Conservation (phyloP, 768 basidiomycete species). For the Chiua virens region DNA sequence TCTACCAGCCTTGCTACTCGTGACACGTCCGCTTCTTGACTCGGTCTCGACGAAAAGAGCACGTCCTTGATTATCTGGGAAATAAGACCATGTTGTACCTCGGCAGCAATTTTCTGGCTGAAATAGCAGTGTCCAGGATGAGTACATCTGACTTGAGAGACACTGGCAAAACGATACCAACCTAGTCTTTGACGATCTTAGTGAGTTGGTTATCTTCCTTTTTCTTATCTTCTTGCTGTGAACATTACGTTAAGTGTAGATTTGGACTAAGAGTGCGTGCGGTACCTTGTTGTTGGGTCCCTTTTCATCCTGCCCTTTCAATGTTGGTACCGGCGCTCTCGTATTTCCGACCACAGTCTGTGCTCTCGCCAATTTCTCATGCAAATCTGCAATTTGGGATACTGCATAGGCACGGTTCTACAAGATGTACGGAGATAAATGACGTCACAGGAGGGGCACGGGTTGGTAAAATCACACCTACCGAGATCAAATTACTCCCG, state of each 20-base stretch:
- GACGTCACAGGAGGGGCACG: not conserved
- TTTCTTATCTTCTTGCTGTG: conserved; percentile 64
- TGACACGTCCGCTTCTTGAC: conserved; percentile 21
- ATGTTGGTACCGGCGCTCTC: conserved; percentile 51
- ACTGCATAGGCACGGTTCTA: conserved; percentile 95
- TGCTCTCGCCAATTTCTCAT: conserved; percentile 83
- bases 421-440: not conserved
- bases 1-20: conserved; percentile 34
- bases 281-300: conserved; percentile 41
- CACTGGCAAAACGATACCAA: conserved; percentile 29
- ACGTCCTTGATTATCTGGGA: conserved; percentile 92
- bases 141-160: not conserved
- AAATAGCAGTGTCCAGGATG: not conserved
- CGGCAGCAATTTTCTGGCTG: conserved; percentile 86
- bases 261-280: not conserved
- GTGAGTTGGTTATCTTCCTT: conserved; percentile 85
- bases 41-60: conserved; percentile 67
- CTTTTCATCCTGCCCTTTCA: conserved; percentile 54
- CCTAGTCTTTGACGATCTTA: conserved; percentile 93
- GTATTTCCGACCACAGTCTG: conserved; percentile 57
- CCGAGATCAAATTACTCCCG: conserved; percentile 89
- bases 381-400: conserved; percentile 85
- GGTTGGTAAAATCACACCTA: conserved; percentile 35
- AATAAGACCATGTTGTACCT: conserved; percentile 93
- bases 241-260: not conserved